Evolutionary conservation across 768 basidiomycete genomes (phyloP).

Genomic region (Phylloporus arenicola): DNA sequence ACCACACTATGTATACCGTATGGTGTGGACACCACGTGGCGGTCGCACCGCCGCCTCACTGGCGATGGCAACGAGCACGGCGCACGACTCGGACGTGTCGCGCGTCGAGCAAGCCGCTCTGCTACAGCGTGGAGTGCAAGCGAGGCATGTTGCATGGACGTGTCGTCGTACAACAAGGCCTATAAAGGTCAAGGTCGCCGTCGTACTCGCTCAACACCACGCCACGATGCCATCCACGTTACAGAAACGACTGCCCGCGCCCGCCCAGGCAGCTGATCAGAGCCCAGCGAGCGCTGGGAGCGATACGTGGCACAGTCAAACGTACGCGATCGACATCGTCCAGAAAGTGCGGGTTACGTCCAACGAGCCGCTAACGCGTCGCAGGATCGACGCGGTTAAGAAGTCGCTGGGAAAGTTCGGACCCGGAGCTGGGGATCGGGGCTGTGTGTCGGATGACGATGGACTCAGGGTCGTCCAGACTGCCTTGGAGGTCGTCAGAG

Average conservation of each 20-base stretch:
- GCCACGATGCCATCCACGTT: conserved; percentile 14
- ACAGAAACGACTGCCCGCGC: conserved; percentile 16
- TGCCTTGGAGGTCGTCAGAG: conserved; percentile 20
- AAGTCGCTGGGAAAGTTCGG: conserved; percentile 21
- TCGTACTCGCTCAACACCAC: background rate
- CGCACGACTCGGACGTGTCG: conserved; percentile 14
- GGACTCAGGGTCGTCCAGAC: conserved; percentile 27
- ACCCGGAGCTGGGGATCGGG: conserved; percentile 22
- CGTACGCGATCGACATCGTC: conserved; percentile 28
- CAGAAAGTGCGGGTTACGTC: conserved; percentile 28
- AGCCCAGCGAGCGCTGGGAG: background rate
- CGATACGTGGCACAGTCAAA: conserved; percentile 4
- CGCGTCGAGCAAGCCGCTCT: conserved; percentile 13
- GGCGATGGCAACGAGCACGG: conserved; percentile 7
- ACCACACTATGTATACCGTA: conserved; percentile 20
- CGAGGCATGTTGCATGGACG: conserved; percentile 16
- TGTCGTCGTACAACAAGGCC: conserved; percentile 3
- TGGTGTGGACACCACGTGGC: conserved; percentile 19
- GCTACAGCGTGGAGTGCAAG: conserved; percentile 14
- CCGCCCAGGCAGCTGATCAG: conserved; percentile 7
- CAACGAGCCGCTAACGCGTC: conserved; percentile 22
- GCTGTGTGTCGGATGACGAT: conserved; percentile 28
- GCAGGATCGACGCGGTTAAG: conserved; percentile 28
- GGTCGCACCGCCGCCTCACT: conserved; percentile 15
- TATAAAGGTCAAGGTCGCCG: conserved; percentile 17